Conservation (phyloP, 208 protist genomes). For the Endotrypanum monterogeii region DNA sequence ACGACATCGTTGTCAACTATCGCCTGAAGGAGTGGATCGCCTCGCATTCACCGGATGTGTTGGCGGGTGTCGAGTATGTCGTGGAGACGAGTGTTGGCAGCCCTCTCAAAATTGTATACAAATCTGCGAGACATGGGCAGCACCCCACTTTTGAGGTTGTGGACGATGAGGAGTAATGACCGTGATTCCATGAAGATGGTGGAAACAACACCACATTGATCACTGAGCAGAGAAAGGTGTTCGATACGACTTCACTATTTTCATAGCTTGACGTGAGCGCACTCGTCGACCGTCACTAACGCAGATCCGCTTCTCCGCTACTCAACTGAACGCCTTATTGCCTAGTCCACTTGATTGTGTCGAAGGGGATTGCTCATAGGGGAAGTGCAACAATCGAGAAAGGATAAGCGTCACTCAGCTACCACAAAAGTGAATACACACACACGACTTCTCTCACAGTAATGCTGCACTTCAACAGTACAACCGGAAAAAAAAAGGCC, state of each 20-base stretch:
- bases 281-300: too few relatives aligned
- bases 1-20: conserved; percentile 72
- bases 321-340: background rate
- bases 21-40: conserved; percentile 75
- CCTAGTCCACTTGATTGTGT: background rate
- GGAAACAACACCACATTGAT: background rate
- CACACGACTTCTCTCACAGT: background rate
- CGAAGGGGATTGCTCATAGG: background rate
- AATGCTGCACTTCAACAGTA: background rate
- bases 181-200: background rate
- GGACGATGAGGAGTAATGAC: conserved; percentile 22
- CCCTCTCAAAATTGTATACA: conserved; percentile 19
- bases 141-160: conserved; percentile 18
- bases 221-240: background rate
- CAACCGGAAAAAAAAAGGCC: background rate
- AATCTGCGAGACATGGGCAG: background rate
- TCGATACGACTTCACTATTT: too few relatives aligned
- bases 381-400: background rate
- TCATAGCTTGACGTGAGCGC: too few relatives aligned
- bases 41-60: conserved; percentile 27
- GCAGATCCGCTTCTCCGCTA: background rate
- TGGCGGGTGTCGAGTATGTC: conserved; percentile 59
- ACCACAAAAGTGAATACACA: background rate
- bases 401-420: background rate
- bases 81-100: conserved; percentile 37